Base-by-base conservation (phyloP, 2,329 filamentous ascomycete genomes). In the Colletotrichum australisinense region DNA sequence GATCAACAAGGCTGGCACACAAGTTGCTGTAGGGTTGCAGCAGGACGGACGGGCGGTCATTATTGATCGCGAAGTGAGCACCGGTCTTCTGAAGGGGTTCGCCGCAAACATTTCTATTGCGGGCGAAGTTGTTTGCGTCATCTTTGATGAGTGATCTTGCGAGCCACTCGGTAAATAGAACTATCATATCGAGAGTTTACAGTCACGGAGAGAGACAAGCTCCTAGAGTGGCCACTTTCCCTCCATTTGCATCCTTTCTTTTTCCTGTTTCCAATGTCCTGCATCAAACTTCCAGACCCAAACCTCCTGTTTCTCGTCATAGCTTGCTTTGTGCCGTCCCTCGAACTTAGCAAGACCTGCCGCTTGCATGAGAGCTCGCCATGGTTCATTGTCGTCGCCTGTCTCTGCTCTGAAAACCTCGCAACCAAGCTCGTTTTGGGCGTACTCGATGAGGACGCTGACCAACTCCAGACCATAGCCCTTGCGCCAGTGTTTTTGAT, bases 21-120 rank as follows among this genome's bases (percentile, higher is more conserved):
- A 92, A 72, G 82, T 94, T 5, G 93, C 91, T 1, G 89, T 94
- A 32, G 92, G 88, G 0, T 86, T 93, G 75, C 92, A 94, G 81
- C 81, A 82, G n/a, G 90, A 90, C 58, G 84, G 86, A 26, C 89
- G 87, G 42, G 89, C 94, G 1, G 89, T 88, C 6, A 81, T 95
- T 59, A 88, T 93, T 60, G 79, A 84, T 76, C 86, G 93, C 6
- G 87, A 95, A 80, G 83, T 86, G 1, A 74, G 80, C 68, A 91
- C 88, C 0, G 93, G 93, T 1, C 77, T 86, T 75, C 82, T 95
- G 49, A 84, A 82, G 38, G 79, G 82, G 52, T 85, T 87, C 75
- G 79, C 86, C 5, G 87, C 83, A 1, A 80, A 81, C 65, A 81
- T 82, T 14, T 76, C 83, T 30, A 78, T 89, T 46, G 79, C 78